These are phyloP conservation scores for Plasmodium blacklocki DNA, from an alignment of 169 alveolate genomes.

Conservation along the genomic window DNA sequence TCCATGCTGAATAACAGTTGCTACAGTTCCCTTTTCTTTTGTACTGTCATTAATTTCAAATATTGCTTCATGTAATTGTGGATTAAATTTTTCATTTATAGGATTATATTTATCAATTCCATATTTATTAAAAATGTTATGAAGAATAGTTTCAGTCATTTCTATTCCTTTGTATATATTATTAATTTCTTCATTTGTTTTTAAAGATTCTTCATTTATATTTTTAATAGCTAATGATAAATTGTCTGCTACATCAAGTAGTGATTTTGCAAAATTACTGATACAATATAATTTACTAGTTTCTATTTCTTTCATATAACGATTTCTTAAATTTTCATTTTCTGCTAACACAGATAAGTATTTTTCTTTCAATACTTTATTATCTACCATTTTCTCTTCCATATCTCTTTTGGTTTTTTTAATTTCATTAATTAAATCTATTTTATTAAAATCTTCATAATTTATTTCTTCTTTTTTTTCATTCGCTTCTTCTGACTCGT, in stretches of 20 bases:
- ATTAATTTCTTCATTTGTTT: constrained; percentile 70
- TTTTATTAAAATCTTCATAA: constrained; percentile 44
- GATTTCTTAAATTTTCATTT: constrained; percentile 86
- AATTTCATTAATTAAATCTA: constrained; percentile 57
- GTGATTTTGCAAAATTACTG: constrained; percentile 91
- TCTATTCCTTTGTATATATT: constrained; percentile 87
- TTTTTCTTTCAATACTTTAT: constrained; percentile 83
- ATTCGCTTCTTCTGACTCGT: constrained; percentile 14
- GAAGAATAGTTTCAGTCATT: constrained; percentile 91
- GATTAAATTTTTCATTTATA: constrained; percentile 91
- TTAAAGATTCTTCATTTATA: constrained; percentile 74
- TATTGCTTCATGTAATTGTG: constrained; percentile 94
- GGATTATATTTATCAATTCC: constrained; percentile 90
- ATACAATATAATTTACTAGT: constrained; percentile 88
- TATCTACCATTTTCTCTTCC: constrained; percentile 78
- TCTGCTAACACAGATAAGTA: constrained; percentile 87
- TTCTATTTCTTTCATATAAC: constrained; percentile 86
- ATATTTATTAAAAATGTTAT: constrained; percentile 87
- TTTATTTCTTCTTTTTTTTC: constrained; percentile 22
- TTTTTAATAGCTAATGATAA: constrained; percentile 87
- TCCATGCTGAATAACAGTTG: constrained; percentile 91
- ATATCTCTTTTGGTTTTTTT: constrained; percentile 72
- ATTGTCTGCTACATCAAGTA: constrained; percentile 92
- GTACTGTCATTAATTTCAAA: constrained; percentile 89
- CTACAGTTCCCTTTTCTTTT: constrained; percentile 87